Conservation (phyloP, 331 rosid genomes). For the Cydonia oblonga region DNA sequence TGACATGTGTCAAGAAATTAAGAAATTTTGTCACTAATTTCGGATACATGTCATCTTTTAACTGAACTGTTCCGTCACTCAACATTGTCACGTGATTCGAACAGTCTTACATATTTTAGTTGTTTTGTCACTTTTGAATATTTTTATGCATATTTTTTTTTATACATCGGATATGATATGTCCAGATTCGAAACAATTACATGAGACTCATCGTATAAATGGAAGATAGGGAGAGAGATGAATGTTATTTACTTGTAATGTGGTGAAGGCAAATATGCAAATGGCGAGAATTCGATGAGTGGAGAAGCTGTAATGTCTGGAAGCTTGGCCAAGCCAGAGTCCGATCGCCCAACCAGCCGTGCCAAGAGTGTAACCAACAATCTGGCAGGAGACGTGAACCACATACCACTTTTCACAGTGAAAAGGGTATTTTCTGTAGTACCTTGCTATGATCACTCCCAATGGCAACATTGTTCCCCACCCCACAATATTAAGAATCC, state of each 20-base stretch:
- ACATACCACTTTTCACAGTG: neutral
- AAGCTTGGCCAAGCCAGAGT: constrained; percentile 55
- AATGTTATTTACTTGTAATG: constrained; percentile 41
- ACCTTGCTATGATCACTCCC: constrained; percentile 64
- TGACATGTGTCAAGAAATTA: neutral
- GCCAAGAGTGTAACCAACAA: constrained; percentile 41
- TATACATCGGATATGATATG: neutral
- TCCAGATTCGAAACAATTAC: neutral
- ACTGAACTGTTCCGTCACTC: neutral
- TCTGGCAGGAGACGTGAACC: constrained; percentile 36
- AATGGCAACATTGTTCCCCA: constrained; percentile 69
- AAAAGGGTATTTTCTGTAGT: constrained; percentile 34
- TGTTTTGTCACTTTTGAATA: neutral
- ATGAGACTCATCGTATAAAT: neutral
- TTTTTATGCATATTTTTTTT: neutral
- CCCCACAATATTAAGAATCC: constrained; percentile 64
- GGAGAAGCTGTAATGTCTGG: constrained; percentile 39
- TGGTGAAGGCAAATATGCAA: constrained; percentile 49
- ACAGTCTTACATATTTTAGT: neutral
- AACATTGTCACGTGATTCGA: accelerated
- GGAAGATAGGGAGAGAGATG: neutral
- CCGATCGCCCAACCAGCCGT: constrained; percentile 59
- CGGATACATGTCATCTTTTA: neutral
- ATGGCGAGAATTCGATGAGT: constrained; percentile 47
- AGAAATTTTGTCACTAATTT: neutral